A percentile compares a stretch with the other conserved stretches of the same genome.
Conservation (phyloP, 257 asterid species). For the Solanum peruvianum region DNA sequence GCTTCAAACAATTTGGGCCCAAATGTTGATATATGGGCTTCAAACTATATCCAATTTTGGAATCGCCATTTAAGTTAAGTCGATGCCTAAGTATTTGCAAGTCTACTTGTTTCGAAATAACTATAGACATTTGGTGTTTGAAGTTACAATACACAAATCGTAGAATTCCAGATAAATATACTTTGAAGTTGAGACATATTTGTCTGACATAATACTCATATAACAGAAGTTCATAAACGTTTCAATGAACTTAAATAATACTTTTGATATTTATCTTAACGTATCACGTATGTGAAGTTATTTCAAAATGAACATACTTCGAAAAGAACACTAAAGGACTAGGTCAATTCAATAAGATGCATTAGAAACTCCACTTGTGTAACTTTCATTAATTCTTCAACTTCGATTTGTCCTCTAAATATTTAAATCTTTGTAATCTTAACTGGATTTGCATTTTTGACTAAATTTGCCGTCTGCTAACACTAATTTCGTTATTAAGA, state of each 20-base stretch:
- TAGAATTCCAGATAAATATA: neutral
- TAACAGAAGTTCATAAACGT: neutral
- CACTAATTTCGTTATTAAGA: conserved; percentile 8
- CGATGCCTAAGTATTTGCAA: too few species aligned
- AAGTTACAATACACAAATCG: neutral
- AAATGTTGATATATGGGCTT: neutral
- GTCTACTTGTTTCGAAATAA: neutral
- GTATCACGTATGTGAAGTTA: neutral
- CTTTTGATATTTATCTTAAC: neutral
- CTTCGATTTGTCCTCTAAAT: neutral
- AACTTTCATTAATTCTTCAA: conserved; percentile 9
- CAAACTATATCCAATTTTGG: neutral
- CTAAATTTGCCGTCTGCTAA: conserved; percentile 6
- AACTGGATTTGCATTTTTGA: neutral
- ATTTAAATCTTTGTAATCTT: neutral
- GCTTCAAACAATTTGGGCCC: neutral
- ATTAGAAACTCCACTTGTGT: conserved; percentile 11
- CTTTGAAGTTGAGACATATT: too few species aligned
- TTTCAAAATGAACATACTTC: neutral
- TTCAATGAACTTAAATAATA: neutral
- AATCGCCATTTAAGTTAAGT: neutral
- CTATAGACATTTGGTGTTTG: fast-evolving
- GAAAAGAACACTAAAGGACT: neutral
- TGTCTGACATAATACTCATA: neutral
- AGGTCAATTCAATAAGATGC: neutral